phyloP scores from a whole-genome alignment of 306 rosid genomes.

The Pueraria montana region DNA sequence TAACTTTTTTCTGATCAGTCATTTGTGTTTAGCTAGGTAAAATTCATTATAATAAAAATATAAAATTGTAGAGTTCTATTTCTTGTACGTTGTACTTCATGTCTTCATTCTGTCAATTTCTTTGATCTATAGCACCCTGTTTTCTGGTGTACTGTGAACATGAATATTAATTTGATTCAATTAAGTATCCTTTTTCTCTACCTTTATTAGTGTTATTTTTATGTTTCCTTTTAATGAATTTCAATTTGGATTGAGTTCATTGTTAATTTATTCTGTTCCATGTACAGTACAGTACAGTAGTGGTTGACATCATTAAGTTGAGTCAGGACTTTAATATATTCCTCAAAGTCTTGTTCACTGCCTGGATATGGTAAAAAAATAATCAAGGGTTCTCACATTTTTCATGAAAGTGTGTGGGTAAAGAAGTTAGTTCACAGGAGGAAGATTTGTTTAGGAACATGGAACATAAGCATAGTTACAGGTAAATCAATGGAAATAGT shows the following conservation, averaged over 20 bases:
- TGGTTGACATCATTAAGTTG: slow-evolving; percentile 10
- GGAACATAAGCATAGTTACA: neutral
- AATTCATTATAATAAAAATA: slow-evolving; percentile 21
- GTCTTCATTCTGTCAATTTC: slow-evolving; percentile 12
- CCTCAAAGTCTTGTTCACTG: neutral
- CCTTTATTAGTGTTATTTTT: neutral
- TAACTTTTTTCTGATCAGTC: slow-evolving; percentile 47
- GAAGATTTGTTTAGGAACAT: neutral
- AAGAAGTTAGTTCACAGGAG: neutral
- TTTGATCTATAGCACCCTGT: neutral
- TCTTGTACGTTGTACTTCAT: slow-evolving; percentile 32
- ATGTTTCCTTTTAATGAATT: neutral
- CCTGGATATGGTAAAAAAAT: neutral
- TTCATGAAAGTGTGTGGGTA: neutral
- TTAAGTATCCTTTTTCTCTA: slow-evolving; percentile 12
- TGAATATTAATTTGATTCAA: slow-evolving; percentile 24
- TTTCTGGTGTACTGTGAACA: slow-evolving; percentile 19
- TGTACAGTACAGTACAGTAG: slow-evolving; percentile 10
- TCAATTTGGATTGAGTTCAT: slow-evolving; percentile 35
- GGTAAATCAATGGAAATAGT: neutral
- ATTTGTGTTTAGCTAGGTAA: slow-evolving; percentile 47
- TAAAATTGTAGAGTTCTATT: neutral
- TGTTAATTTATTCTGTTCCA: slow-evolving; percentile 30
- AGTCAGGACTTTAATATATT: neutral
- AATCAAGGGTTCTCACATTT: slow-evolving; percentile 9